Evolutionary conservation across 306 rosid species (phyloP).

Genomic region (Inga laurina): DNA sequence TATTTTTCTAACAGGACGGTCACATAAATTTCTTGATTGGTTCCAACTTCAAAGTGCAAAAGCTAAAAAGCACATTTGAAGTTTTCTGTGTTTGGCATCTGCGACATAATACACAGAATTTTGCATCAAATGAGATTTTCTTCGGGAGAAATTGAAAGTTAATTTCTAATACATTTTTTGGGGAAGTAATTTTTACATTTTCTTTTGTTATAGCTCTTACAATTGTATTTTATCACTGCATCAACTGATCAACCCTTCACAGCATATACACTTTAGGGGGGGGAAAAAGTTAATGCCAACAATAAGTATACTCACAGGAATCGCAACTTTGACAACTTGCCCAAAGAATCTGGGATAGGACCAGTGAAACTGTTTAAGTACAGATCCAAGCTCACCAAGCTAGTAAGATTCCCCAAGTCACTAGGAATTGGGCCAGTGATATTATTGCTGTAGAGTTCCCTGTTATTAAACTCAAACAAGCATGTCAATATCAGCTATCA

Average conservation of each 20-base stretch:
- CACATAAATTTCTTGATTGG: not conserved
- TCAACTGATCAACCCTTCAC: not conserved
- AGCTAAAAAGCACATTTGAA: slow-evolving; percentile 9
- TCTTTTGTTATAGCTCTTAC: not conserved
- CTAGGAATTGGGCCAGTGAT: slow-evolving; percentile 90
- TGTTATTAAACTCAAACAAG: slow-evolving; percentile 33
- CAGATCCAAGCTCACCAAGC: slow-evolving; percentile 99
- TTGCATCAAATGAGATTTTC: not conserved
- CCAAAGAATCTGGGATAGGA: slow-evolving; percentile 88
- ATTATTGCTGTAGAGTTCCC: slow-evolving; percentile 98
- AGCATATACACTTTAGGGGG: not conserved
- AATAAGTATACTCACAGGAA: slow-evolving; percentile 78
- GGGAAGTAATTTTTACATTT: not conserved
- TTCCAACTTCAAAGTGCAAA: slow-evolving; percentile 7
- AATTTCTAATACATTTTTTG: not conserved
- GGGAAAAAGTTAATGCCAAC: not conserved
- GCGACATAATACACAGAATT: not conserved
- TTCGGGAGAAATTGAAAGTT: not conserved
- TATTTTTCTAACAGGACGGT: slow-evolving; percentile 9
- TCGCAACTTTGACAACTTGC: slow-evolving; percentile 88
- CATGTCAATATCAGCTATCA: not conserved
- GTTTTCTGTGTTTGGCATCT: not conserved
- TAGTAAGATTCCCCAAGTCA: slow-evolving; percentile 96
- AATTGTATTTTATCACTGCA: not conserved
- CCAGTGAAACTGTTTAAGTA: slow-evolving; percentile 82